These are phyloP conservation scores for Angomonas ambiguus DNA, from an alignment of 208 protist species.

Conservation along the genomic window DNA sequence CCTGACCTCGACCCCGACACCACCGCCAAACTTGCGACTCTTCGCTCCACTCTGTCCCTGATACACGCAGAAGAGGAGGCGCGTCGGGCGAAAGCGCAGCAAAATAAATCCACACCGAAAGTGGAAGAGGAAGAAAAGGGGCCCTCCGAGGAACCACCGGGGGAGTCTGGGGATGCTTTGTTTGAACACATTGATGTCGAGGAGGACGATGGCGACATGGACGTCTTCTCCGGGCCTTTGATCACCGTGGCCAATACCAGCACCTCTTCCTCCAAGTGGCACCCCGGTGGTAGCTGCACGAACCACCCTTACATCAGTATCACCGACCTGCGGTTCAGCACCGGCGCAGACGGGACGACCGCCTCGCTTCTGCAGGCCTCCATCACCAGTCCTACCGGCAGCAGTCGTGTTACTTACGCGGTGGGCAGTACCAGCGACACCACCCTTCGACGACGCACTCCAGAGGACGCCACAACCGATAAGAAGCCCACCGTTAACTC, in stretches of 20 bases:
- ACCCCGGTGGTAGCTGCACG: constrained; percentile 31
- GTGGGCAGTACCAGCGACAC: not conserved
- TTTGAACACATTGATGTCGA: constrained; percentile 38
- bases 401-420: not conserved
- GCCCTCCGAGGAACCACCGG: not conserved
- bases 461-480: too few relatives aligned
- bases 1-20: not conserved
- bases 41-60: constrained; percentile 20
- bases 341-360: too few relatives aligned
- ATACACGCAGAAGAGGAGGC: constrained; percentile 17
- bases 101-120: not conserved
- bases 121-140: not conserved
- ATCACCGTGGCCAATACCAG: not conserved
- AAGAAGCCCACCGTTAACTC: too few relatives aligned
- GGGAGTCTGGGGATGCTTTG: constrained; percentile 18
- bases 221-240: constrained; percentile 13
- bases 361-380: not conserved
- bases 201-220: constrained; percentile 26
- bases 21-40: not conserved
- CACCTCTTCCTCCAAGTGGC: not conserved
- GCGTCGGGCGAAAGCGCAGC: not conserved
- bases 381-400: not conserved
- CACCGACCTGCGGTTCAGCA: constrained; percentile 6
- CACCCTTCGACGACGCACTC: too few relatives aligned
- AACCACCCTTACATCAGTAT: constrained; percentile 37